Evolutionary conservation across 306 rosid species (phyloP).

Genomic region (Trifolium pratense): DNA sequence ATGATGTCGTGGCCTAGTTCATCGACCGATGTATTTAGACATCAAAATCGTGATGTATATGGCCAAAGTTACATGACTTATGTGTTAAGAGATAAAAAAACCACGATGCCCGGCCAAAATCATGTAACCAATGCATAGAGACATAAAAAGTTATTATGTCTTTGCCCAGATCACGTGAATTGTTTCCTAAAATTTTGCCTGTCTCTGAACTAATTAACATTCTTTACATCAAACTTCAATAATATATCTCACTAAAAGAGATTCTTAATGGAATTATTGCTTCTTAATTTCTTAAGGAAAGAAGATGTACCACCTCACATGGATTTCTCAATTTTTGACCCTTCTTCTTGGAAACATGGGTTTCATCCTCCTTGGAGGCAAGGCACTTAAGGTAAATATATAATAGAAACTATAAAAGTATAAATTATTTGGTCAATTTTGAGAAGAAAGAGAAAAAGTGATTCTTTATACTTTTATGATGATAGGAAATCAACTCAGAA

Average conservation of each 20-base stretch:
- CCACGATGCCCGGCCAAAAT: neutral
- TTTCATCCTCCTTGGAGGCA: slow-evolving; percentile 64
- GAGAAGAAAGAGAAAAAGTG: neutral
- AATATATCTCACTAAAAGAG: neutral
- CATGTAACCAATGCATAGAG: neutral
- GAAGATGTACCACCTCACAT: slow-evolving; percentile 54
- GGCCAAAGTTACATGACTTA: neutral
- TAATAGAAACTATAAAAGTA: neutral
- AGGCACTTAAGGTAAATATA: slow-evolving; percentile 55
- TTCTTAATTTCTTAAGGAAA: slow-evolving; percentile 41
- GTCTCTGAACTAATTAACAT: neutral
- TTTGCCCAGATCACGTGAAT: neutral
- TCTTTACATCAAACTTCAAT: neutral
- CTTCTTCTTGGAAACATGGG: slow-evolving; percentile 69
- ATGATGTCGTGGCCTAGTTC: neutral
- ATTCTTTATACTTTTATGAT: neutral
- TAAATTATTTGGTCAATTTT: neutral
- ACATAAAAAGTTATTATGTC: neutral
- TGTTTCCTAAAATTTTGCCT: neutral
- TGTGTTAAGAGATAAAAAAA: neutral
- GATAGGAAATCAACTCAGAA: slow-evolving; percentile 59
- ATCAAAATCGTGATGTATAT: neutral
- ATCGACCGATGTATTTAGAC: neutral
- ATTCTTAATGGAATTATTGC: neutral
- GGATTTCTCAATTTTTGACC: slow-evolving; percentile 57